Conservation (phyloP, 2,329 filamentous ascomycete species). For the Metarhizium sp. region DNA sequence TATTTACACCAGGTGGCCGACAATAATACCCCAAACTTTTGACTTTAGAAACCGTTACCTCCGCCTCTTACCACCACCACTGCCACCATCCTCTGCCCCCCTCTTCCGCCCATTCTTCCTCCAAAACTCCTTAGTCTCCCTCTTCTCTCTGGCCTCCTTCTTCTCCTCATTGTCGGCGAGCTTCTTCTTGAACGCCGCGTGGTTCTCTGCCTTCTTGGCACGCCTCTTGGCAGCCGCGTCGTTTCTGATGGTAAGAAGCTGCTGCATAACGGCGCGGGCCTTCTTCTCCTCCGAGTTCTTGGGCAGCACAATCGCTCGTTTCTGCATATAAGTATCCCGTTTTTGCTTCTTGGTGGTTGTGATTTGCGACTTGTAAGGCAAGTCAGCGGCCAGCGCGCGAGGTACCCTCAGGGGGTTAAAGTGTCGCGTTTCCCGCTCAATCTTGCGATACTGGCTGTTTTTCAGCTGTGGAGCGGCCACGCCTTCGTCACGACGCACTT, state of each 20-base stretch:
- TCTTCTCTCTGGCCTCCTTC: constrained; percentile 77
- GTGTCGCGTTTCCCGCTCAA: constrained; percentile 58
- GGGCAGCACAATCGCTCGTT: constrained; percentile 79
- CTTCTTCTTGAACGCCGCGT: constrained; percentile 72
- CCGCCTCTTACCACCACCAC: constrained; percentile 26
- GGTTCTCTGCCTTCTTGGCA: constrained; percentile 80
- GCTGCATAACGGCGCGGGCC: constrained; percentile 82
- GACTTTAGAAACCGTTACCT: constrained; percentile 9
- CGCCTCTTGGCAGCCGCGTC: constrained; percentile 80
- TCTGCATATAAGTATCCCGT: constrained; percentile 83
- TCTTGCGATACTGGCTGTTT: constrained; percentile 73
- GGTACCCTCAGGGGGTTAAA: constrained; percentile 77
- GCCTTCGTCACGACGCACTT: constrained; percentile 70
- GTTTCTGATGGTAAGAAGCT: constrained; percentile 81
- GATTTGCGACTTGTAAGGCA: constrained; percentile 92
- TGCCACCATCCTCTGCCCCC: constrained; percentile 31
- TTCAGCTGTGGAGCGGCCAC: constrained; percentile 70
- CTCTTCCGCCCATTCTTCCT: constrained; percentile 72
- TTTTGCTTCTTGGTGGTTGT: constrained; percentile 70
- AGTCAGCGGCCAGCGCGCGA: constrained; percentile 65
- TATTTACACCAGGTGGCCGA: no score
- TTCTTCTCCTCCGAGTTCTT: constrained; percentile 80
- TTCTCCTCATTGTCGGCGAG: constrained; percentile 76
- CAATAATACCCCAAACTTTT: no score
- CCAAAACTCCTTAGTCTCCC: constrained; percentile 90